Percentiles rank a stretch among this genome's conserved stretches.
These are phyloP conservation scores for Isoetes taiwanensis DNA, from an alignment of 75 land plant species.

Conservation along the genomic window DNA sequence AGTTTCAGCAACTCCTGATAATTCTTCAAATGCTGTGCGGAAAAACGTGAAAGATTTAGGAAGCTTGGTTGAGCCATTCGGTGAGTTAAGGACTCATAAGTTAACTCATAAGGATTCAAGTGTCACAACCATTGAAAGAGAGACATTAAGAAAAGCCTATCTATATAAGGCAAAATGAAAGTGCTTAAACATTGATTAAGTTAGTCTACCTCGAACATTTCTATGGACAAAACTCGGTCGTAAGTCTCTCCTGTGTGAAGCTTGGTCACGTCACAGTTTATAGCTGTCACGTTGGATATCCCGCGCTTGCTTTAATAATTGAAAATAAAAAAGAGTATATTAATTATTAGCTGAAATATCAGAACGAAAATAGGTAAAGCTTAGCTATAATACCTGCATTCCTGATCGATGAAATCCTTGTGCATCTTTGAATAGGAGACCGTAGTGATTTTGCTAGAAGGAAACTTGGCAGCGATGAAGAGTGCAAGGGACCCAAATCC, in stretches of 20 bases:
- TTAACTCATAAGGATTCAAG: constrained; percentile 90
- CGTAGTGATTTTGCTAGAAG: neutral
- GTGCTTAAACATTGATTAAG: neutral
- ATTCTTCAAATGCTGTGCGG: neutral
- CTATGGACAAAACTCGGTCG: constrained; percentile 81
- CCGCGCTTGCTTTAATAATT: constrained; percentile 24
- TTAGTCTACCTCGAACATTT: constrained; percentile 86
- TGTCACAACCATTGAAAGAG: constrained; percentile 38
- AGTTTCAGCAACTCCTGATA: neutral
- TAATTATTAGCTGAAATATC: no score
- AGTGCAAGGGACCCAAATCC: neutral
- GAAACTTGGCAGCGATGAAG: neutral
- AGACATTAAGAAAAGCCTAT: neutral
- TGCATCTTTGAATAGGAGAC: neutral
- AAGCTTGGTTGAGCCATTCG: neutral
- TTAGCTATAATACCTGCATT: neutral
- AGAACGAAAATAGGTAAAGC: no score
- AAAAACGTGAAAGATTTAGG: neutral
- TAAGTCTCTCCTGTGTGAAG: constrained; percentile 52
- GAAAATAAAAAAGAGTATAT: neutral
- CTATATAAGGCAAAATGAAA: neutral
- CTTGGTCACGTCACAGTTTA: constrained; percentile 67
- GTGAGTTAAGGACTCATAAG: constrained; percentile 26
- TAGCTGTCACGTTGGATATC: constrained; percentile 52
- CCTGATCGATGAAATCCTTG: neutral